Percentiles rank a stretch among this genome's conserved stretches.
Conservation (phyloP, 768 basidiomycete genomes). For the Mycena sanguinolenta region DNA sequence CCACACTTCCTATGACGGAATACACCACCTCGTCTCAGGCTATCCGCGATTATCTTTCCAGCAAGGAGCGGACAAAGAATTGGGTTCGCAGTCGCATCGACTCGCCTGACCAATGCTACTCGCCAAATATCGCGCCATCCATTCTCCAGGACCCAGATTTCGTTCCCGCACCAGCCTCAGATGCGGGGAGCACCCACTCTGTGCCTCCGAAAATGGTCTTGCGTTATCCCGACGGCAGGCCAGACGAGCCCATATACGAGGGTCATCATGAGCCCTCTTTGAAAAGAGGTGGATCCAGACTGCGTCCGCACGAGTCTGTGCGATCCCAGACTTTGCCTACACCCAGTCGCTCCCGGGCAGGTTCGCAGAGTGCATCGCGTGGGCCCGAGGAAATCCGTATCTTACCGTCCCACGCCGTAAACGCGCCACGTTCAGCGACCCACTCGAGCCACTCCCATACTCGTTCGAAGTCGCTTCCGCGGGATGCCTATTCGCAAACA, state of each 20-base stretch:
- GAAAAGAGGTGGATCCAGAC: conserved; percentile 41
- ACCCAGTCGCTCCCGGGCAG: conserved; percentile 55
- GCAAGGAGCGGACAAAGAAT: conserved; percentile 72
- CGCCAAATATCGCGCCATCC: conserved; percentile 72
- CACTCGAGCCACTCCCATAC: conserved; percentile 50
- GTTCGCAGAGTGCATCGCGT: conserved; percentile 50
- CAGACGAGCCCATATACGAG: conserved; percentile 70
- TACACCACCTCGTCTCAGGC: conserved; percentile 63
- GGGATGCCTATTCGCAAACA: conserved; percentile 48
- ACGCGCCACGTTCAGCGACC: conserved; percentile 49
- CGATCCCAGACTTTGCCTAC: conserved; percentile 47
- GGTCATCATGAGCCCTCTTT: conserved; percentile 44
- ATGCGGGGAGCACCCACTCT: conserved; percentile 63
- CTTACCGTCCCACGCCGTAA: conserved; percentile 63
- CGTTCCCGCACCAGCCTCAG: conserved; percentile 58
- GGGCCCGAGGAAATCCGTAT: conserved; percentile 75
- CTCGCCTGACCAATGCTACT: conserved; percentile 55
- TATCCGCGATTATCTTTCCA: conserved; percentile 66
- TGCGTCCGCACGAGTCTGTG: conserved; percentile 42
- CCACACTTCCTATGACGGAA: conserved; percentile 34
- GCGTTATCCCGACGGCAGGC: conserved; percentile 74
- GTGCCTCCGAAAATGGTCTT: conserved; percentile 81
- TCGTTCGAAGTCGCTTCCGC: conserved; percentile 63
- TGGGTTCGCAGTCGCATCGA: conserved; percentile 70
- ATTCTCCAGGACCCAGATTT: conserved; percentile 56